These are phyloP conservation scores for Globisporangium rhizosaccharum DNA, from an alignment of 352 stramenopile species.

Conservation along the genomic window DNA sequence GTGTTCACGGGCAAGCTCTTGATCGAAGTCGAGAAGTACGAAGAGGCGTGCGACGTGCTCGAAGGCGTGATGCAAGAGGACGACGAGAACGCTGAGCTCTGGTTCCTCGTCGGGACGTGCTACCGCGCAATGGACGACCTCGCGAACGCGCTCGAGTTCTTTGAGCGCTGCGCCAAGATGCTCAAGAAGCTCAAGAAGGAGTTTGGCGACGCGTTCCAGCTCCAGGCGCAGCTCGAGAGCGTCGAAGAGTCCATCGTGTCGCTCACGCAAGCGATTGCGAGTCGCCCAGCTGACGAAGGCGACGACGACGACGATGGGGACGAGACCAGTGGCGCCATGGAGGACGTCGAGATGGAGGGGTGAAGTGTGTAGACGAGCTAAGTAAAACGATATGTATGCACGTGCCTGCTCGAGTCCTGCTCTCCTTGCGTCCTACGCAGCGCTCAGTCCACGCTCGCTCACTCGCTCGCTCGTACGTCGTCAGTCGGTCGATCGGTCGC, in stretches of 20 bases:
- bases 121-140: constrained; percentile 85
- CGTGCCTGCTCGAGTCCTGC: neutral
- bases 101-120: constrained; percentile 86
- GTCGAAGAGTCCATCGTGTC: constrained; percentile 57
- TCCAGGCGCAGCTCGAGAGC: constrained; percentile 76
- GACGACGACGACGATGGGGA: constrained; percentile 45
- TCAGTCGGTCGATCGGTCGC: no score
- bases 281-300: constrained; percentile 42
- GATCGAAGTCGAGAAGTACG: constrained; percentile 83
- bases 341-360: constrained; percentile 83
- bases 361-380: constrained; percentile 26
- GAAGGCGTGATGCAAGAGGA: constrained; percentile 88
- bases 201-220: constrained; percentile 60
- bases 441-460: neutral
- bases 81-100: constrained; percentile 87
- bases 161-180: constrained; percentile 75
- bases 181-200: constrained; percentile 79
- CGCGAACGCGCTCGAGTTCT: constrained; percentile 78
- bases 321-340: constrained; percentile 28
- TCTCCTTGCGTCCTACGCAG: neutral
- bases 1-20: constrained; percentile 78
- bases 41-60: constrained; percentile 75
- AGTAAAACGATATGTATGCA: constrained; percentile 27
- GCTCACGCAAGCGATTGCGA: constrained; percentile 53
- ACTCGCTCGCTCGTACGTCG: neutral